Percentiles rank a stretch among this genome's conserved stretches.
These are phyloP conservation scores for Ogataea paraovalis DNA, from an alignment of 805 yeast species.

Conservation along the genomic window DNA sequence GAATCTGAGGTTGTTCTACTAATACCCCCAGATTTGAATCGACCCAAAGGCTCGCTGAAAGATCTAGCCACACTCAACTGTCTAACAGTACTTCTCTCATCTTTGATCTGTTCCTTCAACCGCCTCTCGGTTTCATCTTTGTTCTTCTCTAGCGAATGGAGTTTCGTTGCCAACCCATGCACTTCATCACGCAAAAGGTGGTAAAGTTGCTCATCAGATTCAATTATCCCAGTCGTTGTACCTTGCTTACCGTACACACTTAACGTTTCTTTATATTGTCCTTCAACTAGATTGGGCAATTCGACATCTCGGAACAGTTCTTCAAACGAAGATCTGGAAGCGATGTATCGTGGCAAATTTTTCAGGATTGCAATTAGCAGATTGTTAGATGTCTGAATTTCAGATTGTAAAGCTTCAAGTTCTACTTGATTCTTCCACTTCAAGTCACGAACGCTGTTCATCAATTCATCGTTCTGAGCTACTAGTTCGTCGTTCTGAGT, in stretches of 20 bases:
- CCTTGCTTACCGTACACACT: background rate
- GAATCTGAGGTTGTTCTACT: background rate
- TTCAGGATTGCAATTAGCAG: background rate
- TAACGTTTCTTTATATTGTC: background rate
- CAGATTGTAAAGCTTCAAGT: background rate
- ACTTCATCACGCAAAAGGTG: constrained; percentile 30
- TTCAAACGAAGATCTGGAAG: background rate
- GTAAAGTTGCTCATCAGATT: constrained; percentile 26
- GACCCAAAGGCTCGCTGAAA: constrained; percentile 7
- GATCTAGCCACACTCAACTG: constrained; percentile 15
- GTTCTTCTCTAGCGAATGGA: constrained; percentile 17
- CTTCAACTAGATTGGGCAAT: background rate
- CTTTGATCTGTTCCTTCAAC: constrained; percentile 18
- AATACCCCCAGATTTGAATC: background rate
- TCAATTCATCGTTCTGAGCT: background rate
- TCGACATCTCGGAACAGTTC: background rate
- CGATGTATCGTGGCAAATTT: background rate
- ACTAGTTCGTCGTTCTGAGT: constrained; percentile 5
- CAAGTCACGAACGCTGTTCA: background rate
- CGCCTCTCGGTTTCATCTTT: constrained; percentile 22
- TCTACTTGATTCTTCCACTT: background rate
- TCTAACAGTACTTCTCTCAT: constrained; percentile 25
- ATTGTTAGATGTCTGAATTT: no score
- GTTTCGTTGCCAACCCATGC: constrained; percentile 17
- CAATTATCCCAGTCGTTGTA: constrained; percentile 10